These are phyloP conservation scores for Psilocybe subaeruginosa DNA, from an alignment of 768 basidiomycete genomes.

Conservation along the genomic window DNA sequence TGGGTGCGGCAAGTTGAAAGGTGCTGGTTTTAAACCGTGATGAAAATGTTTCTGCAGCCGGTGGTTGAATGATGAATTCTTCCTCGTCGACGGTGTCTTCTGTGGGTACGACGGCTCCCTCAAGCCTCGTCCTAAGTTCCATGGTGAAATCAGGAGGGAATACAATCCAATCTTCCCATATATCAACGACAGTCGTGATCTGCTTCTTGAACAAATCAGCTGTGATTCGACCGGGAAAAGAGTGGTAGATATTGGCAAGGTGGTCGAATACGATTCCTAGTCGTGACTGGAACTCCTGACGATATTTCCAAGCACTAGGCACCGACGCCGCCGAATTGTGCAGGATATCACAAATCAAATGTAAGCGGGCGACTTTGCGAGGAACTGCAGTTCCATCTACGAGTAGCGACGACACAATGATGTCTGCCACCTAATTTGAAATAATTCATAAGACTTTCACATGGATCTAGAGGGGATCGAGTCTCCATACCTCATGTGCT, in stretches of 20 bases:
- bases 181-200: conserved; percentile 85
- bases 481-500: conserved; percentile 75
- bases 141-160: conserved; percentile 87
- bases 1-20: conserved; percentile 67
- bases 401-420: conserved; percentile 86
- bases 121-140: conserved; percentile 73
- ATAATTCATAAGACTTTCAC: not conserved
- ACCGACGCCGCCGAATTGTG: conserved; percentile 95
- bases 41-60: conserved; percentile 33
- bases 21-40: conserved; percentile 79
- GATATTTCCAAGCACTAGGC: conserved; percentile 97
- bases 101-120: conserved; percentile 49
- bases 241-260: conserved; percentile 90
- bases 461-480: not conserved
- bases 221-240: conserved; percentile 94
- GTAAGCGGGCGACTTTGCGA: conserved; percentile 91
- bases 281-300: conserved; percentile 89
- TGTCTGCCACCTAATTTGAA: conserved; percentile 75
- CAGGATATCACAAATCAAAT: conserved; percentile 96
- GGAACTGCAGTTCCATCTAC: conserved; percentile 97
- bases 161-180: conserved; percentile 99
- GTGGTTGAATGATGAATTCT: conserved; percentile 10
- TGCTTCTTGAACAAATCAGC: conserved; percentile 96
- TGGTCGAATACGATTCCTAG: conserved; percentile 97
- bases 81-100: conserved; percentile 33